phyloP scores from a whole-genome alignment of 1,284 basidiomycete species.

The Cryptococcus sp. region DNA sequence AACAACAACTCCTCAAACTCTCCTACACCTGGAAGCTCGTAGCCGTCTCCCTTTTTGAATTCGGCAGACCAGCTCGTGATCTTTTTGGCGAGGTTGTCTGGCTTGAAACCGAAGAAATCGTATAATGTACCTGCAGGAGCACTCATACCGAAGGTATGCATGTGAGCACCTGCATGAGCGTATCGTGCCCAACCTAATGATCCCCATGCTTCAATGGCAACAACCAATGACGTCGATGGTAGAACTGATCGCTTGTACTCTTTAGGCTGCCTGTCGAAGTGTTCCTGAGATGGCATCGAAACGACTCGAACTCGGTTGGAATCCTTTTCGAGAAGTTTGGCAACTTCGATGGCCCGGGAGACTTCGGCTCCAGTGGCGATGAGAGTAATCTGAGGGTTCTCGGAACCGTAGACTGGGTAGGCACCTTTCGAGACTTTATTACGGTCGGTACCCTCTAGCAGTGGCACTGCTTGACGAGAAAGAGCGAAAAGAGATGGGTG shows the following conservation, averaged over 20 bases:
- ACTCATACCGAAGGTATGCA: slow-evolving; percentile 39
- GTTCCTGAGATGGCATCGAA: slow-evolving; percentile 34
- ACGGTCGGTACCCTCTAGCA: slow-evolving; percentile 30
- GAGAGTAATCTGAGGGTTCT: slow-evolving; percentile 31
- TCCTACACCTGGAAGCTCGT: slow-evolving; percentile 31
- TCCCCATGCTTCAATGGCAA: slow-evolving; percentile 39
- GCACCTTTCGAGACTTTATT: slow-evolving; percentile 28
- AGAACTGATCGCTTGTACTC: slow-evolving; percentile 28
- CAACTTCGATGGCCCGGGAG: slow-evolving; percentile 28
- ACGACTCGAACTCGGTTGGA: slow-evolving; percentile 28
- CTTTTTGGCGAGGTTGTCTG: slow-evolving; percentile 27
- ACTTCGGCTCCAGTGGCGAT: slow-evolving; percentile 43
- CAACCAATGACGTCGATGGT: slow-evolving; percentile 26
- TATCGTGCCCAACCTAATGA: slow-evolving; percentile 41
- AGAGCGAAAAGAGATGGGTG: slow-evolving; percentile 29
- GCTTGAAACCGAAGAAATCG: slow-evolving; percentile 40
- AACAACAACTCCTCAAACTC: slow-evolving; percentile 39
- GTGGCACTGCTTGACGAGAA: slow-evolving; percentile 34
- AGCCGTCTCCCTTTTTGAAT: slow-evolving; percentile 7
- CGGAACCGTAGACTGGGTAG: slow-evolving; percentile 28
- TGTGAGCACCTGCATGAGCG: slow-evolving; percentile 37
- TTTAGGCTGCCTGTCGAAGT: slow-evolving; percentile 33
- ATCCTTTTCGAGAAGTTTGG: slow-evolving; percentile 19
- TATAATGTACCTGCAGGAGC: slow-evolving; percentile 34
- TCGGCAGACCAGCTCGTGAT: slow-evolving; percentile 23